Base-by-base conservation (phyloP, 2,329 filamentous ascomycete genomes). In the Monosporascus cannonballus region DNA sequence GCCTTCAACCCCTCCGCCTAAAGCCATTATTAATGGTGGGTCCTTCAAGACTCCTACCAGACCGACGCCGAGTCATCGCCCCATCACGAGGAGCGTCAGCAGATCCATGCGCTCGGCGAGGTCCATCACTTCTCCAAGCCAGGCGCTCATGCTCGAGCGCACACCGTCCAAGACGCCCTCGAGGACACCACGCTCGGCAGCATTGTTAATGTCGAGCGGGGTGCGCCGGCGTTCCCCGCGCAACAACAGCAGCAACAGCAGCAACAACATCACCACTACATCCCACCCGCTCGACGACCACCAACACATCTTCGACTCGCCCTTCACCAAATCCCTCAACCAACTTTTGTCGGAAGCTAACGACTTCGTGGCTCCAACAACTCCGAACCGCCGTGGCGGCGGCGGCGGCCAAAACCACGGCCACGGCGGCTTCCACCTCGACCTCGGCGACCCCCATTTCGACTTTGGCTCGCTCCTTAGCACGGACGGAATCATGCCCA, bases 1-100 rank as follows among this genome's bases (percentile, higher is more conserved):
- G 60, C 75, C 70, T 50, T 84, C 73, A 50, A 84, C 76, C 4
- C 81, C 76, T 55, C 76, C 76, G 54, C 80, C 78, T 4, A 75
- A 76, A 64, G 71, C 74, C 52, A 7, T 14, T n/a, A 68, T 73
- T 37, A 74, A 73, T 49, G 70, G 71, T 38, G 71, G 69, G 4
- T 67, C 69, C 2, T 82, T 84, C 66, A 85, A 84, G 66, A 86
- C 84, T 3, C 83, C 84, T 1, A 81, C 81, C 1, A 79, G 77
- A n/a, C 75, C 74, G n/a, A 82, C 79, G 1, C 83, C 80, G 2
- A 83, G 69, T 58, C 81, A 83, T 62, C 81, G 79, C 58, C 83
- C 77, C 36, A 79, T 79, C 64, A 85, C 81, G 59, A 76, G 81
- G 62, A 84, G 80, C 65, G 77, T 84, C 15, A 81, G 80, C 11